Conservation (phyloP, 192 early-diverging fungal genomes). For the Coemansia sp. region DNA sequence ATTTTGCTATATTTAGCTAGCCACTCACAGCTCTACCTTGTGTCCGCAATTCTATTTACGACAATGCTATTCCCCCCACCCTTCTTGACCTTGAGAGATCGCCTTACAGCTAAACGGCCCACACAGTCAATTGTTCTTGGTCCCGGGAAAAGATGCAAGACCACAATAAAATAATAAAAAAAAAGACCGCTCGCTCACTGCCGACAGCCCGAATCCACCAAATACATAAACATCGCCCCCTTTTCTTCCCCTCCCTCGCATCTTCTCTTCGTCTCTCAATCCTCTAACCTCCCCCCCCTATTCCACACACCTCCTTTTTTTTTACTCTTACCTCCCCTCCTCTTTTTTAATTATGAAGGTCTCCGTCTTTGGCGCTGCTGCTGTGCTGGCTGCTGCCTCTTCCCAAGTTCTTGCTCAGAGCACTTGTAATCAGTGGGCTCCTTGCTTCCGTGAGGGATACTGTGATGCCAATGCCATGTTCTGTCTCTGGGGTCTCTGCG, state of each 20-base stretch:
- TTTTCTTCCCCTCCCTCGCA: background rate
- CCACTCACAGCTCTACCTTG: background rate
- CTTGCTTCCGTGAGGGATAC: constrained; percentile 59
- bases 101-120: constrained; percentile 1
- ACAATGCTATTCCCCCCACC: background rate
- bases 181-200: background rate
- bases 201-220: background rate
- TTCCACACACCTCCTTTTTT: background rate
- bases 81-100: background rate
- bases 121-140: background rate
- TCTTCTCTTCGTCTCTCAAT: background rate
- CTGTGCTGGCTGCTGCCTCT: constrained; percentile 26
- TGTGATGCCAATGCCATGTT: constrained; percentile 50
- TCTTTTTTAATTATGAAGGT: constrained; percentile 17
- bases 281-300: background rate
- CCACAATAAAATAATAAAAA: background rate
- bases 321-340: background rate
- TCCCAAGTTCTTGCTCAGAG: constrained; percentile 34
- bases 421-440: constrained; percentile 43
- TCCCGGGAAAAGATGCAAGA: background rate
- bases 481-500: constrained; percentile 56
- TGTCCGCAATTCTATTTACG: background rate
- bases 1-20: background rate
- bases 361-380: constrained; percentile 19
- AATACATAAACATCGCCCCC: background rate